A percentile compares a stretch with the other conserved stretches of the same genome.
These are phyloP conservation scores for Grigorovia yakushimaensis DNA, from an alignment of 805 yeast species.

Conservation along the genomic window DNA sequence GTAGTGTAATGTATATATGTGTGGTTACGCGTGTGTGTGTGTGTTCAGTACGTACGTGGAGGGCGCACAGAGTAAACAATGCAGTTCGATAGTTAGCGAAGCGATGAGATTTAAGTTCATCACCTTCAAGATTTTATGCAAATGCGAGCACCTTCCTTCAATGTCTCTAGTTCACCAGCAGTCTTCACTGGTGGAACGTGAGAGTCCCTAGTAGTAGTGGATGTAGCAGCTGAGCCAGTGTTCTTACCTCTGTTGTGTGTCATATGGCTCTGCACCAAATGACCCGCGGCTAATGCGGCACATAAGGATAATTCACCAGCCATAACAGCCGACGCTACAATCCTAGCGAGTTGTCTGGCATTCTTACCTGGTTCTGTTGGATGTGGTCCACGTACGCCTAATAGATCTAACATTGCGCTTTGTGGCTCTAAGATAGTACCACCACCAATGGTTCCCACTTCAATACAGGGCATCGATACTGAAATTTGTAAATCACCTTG, in stretches of 20 bases:
- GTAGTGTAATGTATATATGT: too few species aligned
- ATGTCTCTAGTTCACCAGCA: slow-evolving; percentile 34
- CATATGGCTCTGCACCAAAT: slow-evolving; percentile 96
- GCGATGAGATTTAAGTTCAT: neutral
- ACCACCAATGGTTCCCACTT: slow-evolving; percentile 98
- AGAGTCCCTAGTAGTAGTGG: too few species aligned
- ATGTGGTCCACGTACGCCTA: slow-evolving; percentile 95
- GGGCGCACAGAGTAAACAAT: neutral
- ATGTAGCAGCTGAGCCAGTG: neutral
- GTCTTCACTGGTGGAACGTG: neutral
- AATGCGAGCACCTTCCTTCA: slow-evolving; percentile 62
- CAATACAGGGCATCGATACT: slow-evolving; percentile 98
- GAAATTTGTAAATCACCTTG: slow-evolving; percentile 79
- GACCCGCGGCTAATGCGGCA: slow-evolving; percentile 97
- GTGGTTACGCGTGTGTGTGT: too few species aligned
- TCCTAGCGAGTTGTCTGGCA: slow-evolving; percentile 85
- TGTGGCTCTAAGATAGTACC: slow-evolving; percentile 98
- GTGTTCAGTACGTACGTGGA: too few species aligned
- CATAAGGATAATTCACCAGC: slow-evolving; percentile 94
- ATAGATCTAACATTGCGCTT: slow-evolving; percentile 86
- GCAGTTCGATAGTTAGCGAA: neutral
- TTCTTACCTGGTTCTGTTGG: slow-evolving; percentile 89
- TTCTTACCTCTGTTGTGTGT: slow-evolving; percentile 66
- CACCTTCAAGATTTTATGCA: slow-evolving; percentile 51
- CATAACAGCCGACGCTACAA: slow-evolving; percentile 88